Conservation (phyloP, 1,284 basidiomycete species). For the Ganoderma boninense region DNA sequence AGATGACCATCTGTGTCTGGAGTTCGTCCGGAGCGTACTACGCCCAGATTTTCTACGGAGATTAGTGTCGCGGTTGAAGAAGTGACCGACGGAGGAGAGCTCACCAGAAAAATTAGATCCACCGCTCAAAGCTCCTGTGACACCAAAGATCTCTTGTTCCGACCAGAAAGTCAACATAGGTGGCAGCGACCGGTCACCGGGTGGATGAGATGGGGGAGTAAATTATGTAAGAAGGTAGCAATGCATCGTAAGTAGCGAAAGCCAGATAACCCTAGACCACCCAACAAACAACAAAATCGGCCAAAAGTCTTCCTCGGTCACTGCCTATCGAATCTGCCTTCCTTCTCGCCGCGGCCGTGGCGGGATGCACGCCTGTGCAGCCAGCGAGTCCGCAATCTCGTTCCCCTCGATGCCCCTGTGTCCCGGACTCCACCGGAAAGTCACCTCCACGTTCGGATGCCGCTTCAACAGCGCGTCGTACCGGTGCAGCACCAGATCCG, state of each 20-base stretch:
- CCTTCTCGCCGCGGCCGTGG: neutral
- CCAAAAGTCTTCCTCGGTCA: neutral
- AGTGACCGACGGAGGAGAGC: neutral
- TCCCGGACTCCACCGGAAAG: conserved; percentile 7
- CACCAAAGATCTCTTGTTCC: neutral
- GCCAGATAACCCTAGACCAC: neutral
- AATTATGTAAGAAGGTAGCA: neutral
- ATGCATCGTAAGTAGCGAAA: neutral
- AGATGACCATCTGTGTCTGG: no score
- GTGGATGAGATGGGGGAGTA: neutral
- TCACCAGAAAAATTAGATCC: neutral
- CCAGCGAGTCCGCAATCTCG: conserved; percentile 6
- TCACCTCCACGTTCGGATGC: neutral
- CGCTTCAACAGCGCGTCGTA: neutral
- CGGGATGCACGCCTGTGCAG: neutral
- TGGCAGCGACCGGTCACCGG: no score
- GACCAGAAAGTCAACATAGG: neutral
- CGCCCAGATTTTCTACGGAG: neutral
- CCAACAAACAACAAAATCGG: neutral
- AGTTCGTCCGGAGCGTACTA: neutral
- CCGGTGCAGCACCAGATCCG: neutral
- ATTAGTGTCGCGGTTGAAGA: neutral
- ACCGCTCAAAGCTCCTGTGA: neutral
- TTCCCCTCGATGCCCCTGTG: conserved; percentile 10
- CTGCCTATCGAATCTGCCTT: neutral